Evolutionary conservation across 306 rosid species (phyloP), one percentile per base, ranked within the genome.

Genomic region (Alnus rubra): DNA sequence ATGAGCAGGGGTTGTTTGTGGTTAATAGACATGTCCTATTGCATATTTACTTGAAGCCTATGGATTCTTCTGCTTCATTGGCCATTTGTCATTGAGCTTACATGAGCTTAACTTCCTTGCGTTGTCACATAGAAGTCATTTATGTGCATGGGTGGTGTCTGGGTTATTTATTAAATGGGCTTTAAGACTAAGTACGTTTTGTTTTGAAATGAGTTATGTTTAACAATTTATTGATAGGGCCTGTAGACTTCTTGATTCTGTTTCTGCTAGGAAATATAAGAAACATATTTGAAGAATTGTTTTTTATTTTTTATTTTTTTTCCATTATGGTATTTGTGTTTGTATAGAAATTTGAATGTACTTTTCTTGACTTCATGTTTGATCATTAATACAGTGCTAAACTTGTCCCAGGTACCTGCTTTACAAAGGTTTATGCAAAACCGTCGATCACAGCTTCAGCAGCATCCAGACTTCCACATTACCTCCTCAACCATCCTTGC

Each of bases 401-500:
- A 19, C 30, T 64, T 54, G 28, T 15, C 23, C 52, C 65, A 96
- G 99, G 96, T 96, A 77, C 99, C 99, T 16, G 97, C 99, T 71
- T 80, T 96, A 62, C 99, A 93, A 78, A 87, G 99, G 89, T 96
- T 93, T 78, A 90, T 93, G 90, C 99, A 89, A 81, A 90, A 90
- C 85, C 88, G 94, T 52, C 89, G 98, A 82, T 90, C 96, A 67
- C 97, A 93, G 76, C 89, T 90, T 50, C 98, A 92, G 82, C 97
- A 94, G 64, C 97, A 90, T 78, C 97, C 97, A 6, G 99, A 96
- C 78, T 96, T 96, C 82, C 99, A 93, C 79, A 93, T 96, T 76
- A 93, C 99, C 77, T 95, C 99, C 55, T 95, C 99, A 8, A 93
- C 99, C 2, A 84, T 96, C 87, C 97, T 96, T 65, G 97, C 98